A percentile compares a stretch with the other conserved stretches of the same genome.
These are phyloP conservation scores for Xylaria sp. DNA, from an alignment of 495 filamentous ascomycete species.

Conservation along the genomic window DNA sequence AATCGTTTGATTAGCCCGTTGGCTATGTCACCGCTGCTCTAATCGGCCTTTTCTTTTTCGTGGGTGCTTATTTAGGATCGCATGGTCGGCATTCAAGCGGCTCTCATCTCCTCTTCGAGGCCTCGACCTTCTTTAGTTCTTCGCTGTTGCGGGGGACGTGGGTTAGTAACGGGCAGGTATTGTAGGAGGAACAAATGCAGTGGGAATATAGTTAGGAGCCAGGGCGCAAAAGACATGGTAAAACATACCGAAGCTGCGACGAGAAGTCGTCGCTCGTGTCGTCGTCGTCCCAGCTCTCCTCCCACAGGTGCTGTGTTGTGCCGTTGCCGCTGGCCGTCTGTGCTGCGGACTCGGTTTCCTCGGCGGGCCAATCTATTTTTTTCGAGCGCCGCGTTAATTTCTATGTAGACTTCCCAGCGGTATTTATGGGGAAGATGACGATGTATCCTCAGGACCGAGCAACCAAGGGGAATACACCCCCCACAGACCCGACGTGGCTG, in stretches of 20 bases:
- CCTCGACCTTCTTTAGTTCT: constrained; percentile 90
- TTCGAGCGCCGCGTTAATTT: constrained; percentile 4
- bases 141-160: constrained; percentile 65
- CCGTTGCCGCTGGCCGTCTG: constrained; percentile 45
- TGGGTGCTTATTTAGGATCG: neutral
- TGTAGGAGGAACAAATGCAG: neutral
- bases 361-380: constrained; percentile 79
- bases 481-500: neutral
- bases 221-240: neutral
- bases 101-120: constrained; percentile 62
- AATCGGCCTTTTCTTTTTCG: neutral
- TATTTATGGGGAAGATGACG: neutral
- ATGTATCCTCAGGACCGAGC: neutral
- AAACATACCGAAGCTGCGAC: constrained; percentile 85
- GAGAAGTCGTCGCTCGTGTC: constrained; percentile 97
- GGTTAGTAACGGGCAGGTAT: too few species aligned
- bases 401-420: neutral
- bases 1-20: neutral
- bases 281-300: constrained; percentile 99
- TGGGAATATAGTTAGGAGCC: neutral
- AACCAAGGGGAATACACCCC: neutral
- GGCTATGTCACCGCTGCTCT: neutral
- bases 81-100: neutral
- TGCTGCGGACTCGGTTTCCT: constrained; percentile 79
- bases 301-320: constrained; percentile 85